Evolutionary conservation across 768 basidiomycete genomes (phyloP), one percentile per base, ranked within the genome.

Genomic region (Lactarius sp.): DNA sequence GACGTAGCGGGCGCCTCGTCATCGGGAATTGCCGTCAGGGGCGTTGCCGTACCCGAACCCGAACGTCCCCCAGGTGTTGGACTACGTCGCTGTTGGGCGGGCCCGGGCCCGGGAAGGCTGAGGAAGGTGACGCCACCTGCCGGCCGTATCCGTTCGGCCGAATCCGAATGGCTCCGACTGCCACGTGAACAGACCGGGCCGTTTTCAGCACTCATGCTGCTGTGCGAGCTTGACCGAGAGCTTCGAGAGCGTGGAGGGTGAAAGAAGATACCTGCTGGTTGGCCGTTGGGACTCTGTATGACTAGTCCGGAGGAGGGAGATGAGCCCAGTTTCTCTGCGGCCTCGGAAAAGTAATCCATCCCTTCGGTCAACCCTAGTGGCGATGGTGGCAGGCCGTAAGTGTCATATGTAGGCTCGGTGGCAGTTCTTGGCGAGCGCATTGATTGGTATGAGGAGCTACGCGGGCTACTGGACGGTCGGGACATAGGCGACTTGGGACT

Each of bases 201-300:
- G 34, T 51, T 47, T 16, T 64, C 66, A 44, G 27, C 39, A 27
- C 50, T 68, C 31, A 64, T 56, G n/a, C 65, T 56, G n/a, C 65
- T 55, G 2, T 60, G 34, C 18, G 62, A 53, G 22, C 55, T 56
- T 44, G 55, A 18, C 27, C 67, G 67, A n/a, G 59, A 47, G 31
- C 44, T 33, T 7, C 68, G 68, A 37, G 62, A n/a, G 13, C 68
- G 80, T 1, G 95, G 64, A 4, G 64, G 96, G 66, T 94, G 90
- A 75, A 98, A 99, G 77, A 94, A 92, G 61, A 99, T 95, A 12
- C 94, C 96, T n/a, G 92, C 83, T 2, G 93, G 91, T 68, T 93
- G 86, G 0, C 96, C 96, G 73, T 96, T 94, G 2, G 94, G 92
- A 70, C 88, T 92, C 68, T 95, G 91, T 42, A 98, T 89, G 56